A percentile compares a stretch with the other conserved stretches of the same genome.
These are phyloP conservation scores for Cercospora citrullina DNA, from an alignment of 2,329 filamentous ascomycete genomes.

Conservation along the genomic window DNA sequence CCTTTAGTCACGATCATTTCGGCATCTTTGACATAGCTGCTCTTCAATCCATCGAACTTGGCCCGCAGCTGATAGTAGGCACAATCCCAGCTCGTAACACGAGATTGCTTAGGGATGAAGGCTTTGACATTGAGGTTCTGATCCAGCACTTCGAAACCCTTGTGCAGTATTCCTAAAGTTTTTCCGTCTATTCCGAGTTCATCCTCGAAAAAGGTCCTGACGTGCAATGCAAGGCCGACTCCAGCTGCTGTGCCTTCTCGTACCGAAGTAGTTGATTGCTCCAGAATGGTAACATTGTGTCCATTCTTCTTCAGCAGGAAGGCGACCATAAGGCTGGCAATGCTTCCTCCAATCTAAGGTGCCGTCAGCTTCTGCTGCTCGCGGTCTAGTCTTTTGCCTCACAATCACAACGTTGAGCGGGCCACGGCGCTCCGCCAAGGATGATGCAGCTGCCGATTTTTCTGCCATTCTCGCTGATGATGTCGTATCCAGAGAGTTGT, in stretches of 20 bases:
- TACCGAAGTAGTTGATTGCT: slow-evolving; percentile 25
- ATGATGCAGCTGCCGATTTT: not conserved
- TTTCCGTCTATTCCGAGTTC: slow-evolving; percentile 24
- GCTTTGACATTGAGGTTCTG: slow-evolving; percentile 17
- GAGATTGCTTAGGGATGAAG: not conserved
- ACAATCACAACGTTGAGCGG: slow-evolving; percentile 3
- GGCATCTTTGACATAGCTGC: slow-evolving; percentile 19
- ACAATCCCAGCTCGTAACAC: slow-evolving; percentile 27
- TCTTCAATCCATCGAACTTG: slow-evolving; percentile 26
- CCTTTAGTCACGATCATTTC: slow-evolving; percentile 11
- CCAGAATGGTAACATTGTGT: slow-evolving; percentile 45
- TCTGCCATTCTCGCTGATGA: not conserved
- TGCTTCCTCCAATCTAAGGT: slow-evolving; percentile 44
- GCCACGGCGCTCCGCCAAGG: not conserved
- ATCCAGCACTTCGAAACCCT: slow-evolving; percentile 21
- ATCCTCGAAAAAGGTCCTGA: slow-evolving; percentile 26
- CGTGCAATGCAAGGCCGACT: slow-evolving; percentile 21
- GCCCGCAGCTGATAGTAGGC: slow-evolving; percentile 25
- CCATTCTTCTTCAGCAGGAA: slow-evolving; percentile 46
- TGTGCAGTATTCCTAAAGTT: slow-evolving; percentile 16
- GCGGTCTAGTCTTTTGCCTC: not conserved
- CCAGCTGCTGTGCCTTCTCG: slow-evolving; percentile 29
- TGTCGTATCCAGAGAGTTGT: not conserved
- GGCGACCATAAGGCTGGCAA: slow-evolving; percentile 45
- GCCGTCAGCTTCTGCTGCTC: not conserved